Base-by-base conservation (phyloP, 1,139 yeast species). In the Candida freyschussii region DNA sequence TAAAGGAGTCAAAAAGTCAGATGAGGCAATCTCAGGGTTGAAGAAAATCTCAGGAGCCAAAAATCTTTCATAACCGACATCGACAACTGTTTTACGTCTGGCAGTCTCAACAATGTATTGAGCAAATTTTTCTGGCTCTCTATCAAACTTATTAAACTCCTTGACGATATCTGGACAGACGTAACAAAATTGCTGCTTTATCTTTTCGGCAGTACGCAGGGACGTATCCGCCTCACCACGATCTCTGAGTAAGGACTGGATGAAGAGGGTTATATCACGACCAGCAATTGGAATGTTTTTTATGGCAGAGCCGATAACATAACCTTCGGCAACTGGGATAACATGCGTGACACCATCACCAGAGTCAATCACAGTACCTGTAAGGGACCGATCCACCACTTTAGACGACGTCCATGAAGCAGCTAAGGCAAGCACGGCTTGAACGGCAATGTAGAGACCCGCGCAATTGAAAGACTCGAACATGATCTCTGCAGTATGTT, bases 301-400 rank as follows among this genome's bases (percentile, higher is more conserved):
- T 57, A 91, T 91, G 28, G 97, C 96, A 11, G 95, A 79, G 7
- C 97, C 98, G 58, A 91, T 91, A 25, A 93, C 98, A 56, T 91
- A 91, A 36, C 99, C 99, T 63, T 91, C 99, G 15, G 98, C 99
- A 24, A 91, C 99, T 10, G 99, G 98, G 41, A 93, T 91, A 33
- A 91, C 98, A 60, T 91, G 99, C 8, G 99, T 91, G 4, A 91
- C 96, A 66, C 96, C 96, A 55, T 86, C 96, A 62, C 96, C 98
- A 6, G 95, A 82, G 59, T 91, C 98, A 53, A 91, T 89, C 40
- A 91, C 99, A 0, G 98, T 91, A 60, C 99, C 99, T 12, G 98
- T 91, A 50, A 91, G 69, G 1, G 97, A 86, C 60, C 97, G 77
- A 55, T 91, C 98, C 41, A 81, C 81, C 23, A 87, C 97, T 59